These are phyloP conservation scores for Clarireedia hainanense DNA, from an alignment of 2,329 filamentous ascomycete species.

Conservation along the genomic window DNA sequence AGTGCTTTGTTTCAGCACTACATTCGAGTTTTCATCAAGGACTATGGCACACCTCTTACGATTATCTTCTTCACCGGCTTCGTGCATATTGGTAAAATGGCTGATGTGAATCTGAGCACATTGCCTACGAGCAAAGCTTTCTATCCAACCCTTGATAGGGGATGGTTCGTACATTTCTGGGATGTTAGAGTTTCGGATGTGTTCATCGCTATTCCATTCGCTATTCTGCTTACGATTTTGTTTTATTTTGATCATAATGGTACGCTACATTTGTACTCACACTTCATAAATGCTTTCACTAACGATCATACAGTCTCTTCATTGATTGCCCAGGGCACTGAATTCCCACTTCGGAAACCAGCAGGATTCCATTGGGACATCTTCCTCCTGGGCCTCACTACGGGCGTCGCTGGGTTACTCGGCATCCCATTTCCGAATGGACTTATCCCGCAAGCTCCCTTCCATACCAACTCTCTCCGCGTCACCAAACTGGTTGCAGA, in stretches of 20 bases:
- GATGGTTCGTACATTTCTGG: constrained; percentile 80
- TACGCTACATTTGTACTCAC: constrained; percentile 30
- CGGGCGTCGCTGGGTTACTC: constrained; percentile 65
- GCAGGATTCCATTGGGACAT: constrained; percentile 83
- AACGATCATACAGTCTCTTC: constrained; percentile 54
- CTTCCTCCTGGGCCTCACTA: constrained; percentile 72
- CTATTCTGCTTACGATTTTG: constrained; percentile 70
- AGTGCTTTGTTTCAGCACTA: constrained; percentile 67
- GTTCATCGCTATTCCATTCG: constrained; percentile 83
- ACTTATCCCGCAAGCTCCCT: constrained; percentile 75
- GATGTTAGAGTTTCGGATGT: constrained; percentile 63
- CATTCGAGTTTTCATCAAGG: constrained; percentile 75
- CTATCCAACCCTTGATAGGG: constrained; percentile 63
- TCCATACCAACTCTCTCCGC: constrained; percentile 72
- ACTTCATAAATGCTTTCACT: background rate
- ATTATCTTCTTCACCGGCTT: constrained; percentile 87
- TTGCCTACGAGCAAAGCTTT: constrained; percentile 74
- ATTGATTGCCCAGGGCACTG: constrained; percentile 73
- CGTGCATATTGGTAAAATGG: constrained; percentile 78
- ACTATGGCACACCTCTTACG: constrained; percentile 79
- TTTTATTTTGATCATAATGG: constrained; percentile 90
- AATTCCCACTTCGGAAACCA: constrained; percentile 73
- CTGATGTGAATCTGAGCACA: constrained; percentile 56
- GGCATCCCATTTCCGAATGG: constrained; percentile 78
- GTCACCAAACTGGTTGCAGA: constrained; percentile 51